phyloP scores from a whole-genome alignment of 176 grass and related monocot species.

The Lolium perenne region DNA sequence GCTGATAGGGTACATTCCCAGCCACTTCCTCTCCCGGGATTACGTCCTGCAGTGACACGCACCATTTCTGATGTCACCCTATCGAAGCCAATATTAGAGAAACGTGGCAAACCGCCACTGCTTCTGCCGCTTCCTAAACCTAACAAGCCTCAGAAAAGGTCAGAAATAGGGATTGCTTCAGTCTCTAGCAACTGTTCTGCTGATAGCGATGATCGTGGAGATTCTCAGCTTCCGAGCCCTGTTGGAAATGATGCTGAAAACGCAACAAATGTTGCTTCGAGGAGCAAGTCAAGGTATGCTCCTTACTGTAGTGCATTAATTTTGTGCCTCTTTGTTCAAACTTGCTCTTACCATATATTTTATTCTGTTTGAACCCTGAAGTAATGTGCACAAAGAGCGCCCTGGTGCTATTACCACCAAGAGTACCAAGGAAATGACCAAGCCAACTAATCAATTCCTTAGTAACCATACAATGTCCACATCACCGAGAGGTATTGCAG shows the following conservation, averaged over 20 bases:
- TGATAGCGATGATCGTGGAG: constrained; percentile 80
- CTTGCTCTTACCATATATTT: constrained; percentile 42
- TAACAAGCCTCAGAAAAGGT: no score
- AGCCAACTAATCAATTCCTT: constrained; percentile 55
- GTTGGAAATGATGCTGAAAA: constrained; percentile 76
- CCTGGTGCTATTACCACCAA: constrained; percentile 55
- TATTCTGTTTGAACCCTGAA: constrained; percentile 59
- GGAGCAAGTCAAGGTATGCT: constrained; percentile 71
- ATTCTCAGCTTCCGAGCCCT: constrained; percentile 88
- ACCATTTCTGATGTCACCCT: no score
- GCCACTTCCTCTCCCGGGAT: no score
- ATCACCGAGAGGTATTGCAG: constrained; percentile 57
- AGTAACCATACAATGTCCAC: constrained; percentile 60
- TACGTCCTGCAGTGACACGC: no score
- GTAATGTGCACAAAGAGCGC: constrained; percentile 67
- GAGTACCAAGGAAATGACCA: constrained; percentile 54
- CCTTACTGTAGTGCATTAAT: constrained; percentile 26
- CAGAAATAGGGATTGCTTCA: constrained; percentile 47
- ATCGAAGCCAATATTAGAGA: no score
- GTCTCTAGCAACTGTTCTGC: constrained; percentile 87
- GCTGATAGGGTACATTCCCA: no score
- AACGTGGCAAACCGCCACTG: no score
- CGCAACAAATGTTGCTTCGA: constrained; percentile 48
- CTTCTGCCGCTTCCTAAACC: no score
- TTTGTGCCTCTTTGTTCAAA: constrained; percentile 27